Evolutionary conservation across 2,329 filamentous ascomycete species (phyloP).

Genomic region (Botryotinia narcissicola): DNA sequence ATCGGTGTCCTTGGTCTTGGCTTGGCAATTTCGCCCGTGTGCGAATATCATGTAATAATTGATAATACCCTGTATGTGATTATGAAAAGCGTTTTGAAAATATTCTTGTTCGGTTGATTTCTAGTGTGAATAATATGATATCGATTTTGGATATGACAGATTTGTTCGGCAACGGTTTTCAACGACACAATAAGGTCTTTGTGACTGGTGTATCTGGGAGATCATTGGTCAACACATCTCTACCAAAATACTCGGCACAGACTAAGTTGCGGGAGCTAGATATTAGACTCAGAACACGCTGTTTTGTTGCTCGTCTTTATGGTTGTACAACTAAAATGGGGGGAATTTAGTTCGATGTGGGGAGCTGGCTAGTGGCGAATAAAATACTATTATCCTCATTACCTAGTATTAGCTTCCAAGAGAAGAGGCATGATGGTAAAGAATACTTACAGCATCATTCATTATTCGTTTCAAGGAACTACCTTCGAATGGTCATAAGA

Average conservation of each 20-base stretch:
- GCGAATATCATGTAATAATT: conserved; percentile 12
- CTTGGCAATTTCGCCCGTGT: not conserved
- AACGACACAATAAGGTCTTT: not conserved
- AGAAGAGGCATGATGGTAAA: not conserved
- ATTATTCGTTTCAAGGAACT: not conserved
- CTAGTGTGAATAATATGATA: not conserved
- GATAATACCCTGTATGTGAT: conserved; percentile 17
- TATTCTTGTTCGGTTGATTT: not conserved
- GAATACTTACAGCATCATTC: not conserved
- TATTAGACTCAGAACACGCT: not conserved
- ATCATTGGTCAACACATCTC: not conserved
- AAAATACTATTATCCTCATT: not conserved
- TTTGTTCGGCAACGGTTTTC: not conserved
- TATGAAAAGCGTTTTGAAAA: not conserved
- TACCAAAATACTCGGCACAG: not conserved
- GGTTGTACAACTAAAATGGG: not conserved
- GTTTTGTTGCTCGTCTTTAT: conserved; percentile 1
- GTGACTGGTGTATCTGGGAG: not conserved
- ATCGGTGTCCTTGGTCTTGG: conserved; percentile 10
- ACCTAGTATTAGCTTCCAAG: not conserved
- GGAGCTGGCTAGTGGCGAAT: not conserved
- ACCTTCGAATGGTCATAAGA: not conserved
- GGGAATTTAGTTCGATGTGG: not conserved
- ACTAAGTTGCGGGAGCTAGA: not conserved
- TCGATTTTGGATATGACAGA: not conserved